A percentile compares a stretch with the other conserved stretches of the same genome.
These are phyloP conservation scores for Daldinia childiae DNA, from an alignment of 495 filamentous ascomycete species.

Conservation along the genomic window DNA sequence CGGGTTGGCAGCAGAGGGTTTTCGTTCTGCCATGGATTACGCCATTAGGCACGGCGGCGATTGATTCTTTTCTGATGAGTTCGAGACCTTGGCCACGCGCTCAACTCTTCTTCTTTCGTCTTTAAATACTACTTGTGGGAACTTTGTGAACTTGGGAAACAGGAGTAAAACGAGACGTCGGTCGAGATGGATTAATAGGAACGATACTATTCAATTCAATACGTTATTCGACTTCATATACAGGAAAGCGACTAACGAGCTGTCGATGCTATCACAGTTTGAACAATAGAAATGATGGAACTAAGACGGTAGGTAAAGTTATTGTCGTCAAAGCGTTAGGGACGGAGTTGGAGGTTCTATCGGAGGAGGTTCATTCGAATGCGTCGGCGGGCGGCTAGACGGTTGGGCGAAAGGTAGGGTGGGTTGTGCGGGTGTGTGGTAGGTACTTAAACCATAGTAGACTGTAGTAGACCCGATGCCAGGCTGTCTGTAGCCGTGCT, in stretches of 20 bases:
- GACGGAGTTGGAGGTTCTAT: constrained; percentile 37
- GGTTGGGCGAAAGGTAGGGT: constrained; percentile 33
- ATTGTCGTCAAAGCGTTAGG: constrained; percentile 19
- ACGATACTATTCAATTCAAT: constrained; percentile 2
- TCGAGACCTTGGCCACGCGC: constrained; percentile 20
- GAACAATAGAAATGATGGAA: constrained; percentile 17
- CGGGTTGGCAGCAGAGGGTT: constrained; percentile 55
- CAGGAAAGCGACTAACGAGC: constrained; percentile 6
- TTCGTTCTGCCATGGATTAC: constrained; percentile 69
- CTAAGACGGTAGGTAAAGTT: constrained; percentile 6
- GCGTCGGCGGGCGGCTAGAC: constrained; percentile 38
- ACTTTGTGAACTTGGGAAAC: background rate
- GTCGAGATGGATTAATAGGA: constrained; percentile 21
- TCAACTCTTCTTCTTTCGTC: constrained; percentile 2
- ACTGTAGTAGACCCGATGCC: constrained; percentile 19
- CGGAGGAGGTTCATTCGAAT: constrained; percentile 41
- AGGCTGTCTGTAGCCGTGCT: constrained; percentile 27
- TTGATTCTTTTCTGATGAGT: constrained; percentile 23
- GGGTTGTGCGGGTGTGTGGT: constrained; percentile 27
- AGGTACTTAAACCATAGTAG: constrained; percentile 1
- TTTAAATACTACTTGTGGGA: background rate
- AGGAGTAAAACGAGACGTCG: constrained; percentile 15
- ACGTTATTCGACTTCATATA: constrained; percentile 20
- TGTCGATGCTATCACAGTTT: background rate
- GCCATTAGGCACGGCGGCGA: constrained; percentile 58